Base-by-base conservation (phyloP, 1,284 basidiomycete species). In the Filobasidium uniguttulatum region DNA sequence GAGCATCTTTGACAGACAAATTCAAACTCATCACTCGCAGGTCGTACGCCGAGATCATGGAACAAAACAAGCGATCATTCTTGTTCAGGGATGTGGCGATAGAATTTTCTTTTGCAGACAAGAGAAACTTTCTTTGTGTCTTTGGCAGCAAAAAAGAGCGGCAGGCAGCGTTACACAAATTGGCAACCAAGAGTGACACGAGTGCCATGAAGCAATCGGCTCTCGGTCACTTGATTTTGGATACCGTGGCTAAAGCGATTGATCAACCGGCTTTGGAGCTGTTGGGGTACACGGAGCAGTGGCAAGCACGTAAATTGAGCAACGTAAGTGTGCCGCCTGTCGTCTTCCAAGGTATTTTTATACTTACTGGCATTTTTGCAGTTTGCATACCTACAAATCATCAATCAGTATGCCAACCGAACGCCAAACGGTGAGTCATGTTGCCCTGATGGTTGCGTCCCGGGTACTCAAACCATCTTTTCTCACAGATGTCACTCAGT, bases 21-120 rank as follows among this genome's bases (percentile, higher is more conserved):
- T 33, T 56, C 23, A 14, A 52, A 46, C 22, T 54, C 25, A 50
- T 20, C 41, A 22, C 25, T 12, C 52, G 46, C 55, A 89, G 86
- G 86, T 68, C 77, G 1, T 85, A 87, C 59, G 76, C 78, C 29
- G 83, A 90, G 60, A 74, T 94, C 31, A 74, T 80, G 17, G 80
- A 79, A 26, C 83, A 77, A 60, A 83, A 84, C 54, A 82, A 85
- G 64, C 81, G 85, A 52, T 81, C 81, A 1, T 91, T 87, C 70
- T 67, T 93, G 26, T 91, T 94, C 69, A 78, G 86, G 26, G 86
- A 93, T 61, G 85, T 91, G 33, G 88, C 81, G 81, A 72, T 89
- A n/a, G 86, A 91, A 65, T 75, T 90, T 14, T 89, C 89, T 68
- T 88, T 91, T 72, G 82, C 81, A 56, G 86, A 91, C 61, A 86